A percentile compares a stretch with the other conserved stretches of the same genome.
Conservation (phyloP, 2,329 filamentous ascomycete genomes). For the Pezicula carpinea region DNA sequence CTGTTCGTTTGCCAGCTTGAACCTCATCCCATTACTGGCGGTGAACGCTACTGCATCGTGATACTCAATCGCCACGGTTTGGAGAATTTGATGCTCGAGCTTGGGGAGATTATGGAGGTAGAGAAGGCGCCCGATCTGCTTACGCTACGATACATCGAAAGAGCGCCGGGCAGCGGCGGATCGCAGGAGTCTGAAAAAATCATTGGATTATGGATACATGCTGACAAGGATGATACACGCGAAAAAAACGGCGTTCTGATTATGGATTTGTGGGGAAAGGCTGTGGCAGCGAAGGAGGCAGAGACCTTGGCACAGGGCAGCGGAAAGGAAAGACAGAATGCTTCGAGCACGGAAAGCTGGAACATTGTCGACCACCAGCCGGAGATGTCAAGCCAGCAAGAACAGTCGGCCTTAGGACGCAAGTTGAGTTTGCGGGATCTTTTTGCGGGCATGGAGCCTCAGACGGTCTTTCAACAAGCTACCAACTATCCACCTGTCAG, state of each 20-base stretch:
- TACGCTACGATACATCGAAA: slow-evolving; percentile 18
- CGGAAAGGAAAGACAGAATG: neutral
- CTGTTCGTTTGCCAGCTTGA: slow-evolving; percentile 76
- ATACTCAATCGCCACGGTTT: slow-evolving; percentile 69
- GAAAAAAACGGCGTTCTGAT: slow-evolving; percentile 10
- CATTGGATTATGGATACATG: slow-evolving; percentile 50
- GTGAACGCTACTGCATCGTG: slow-evolving; percentile 53
- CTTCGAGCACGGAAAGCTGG: slow-evolving; percentile 1
- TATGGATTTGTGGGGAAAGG: slow-evolving; percentile 10
- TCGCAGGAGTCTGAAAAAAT: slow-evolving; percentile 31
- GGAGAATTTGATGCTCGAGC: slow-evolving; percentile 64
- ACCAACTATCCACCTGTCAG: too few relatives aligned
- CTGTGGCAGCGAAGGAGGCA: slow-evolving; percentile 1
- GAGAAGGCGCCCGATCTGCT: slow-evolving; percentile 49
- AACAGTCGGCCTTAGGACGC: neutral
- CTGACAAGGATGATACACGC: slow-evolving; percentile 40
- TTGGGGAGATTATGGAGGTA: slow-evolving; percentile 57
- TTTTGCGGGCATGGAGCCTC: neutral
- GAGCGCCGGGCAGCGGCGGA: slow-evolving; percentile 18
- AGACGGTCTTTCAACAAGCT: too few relatives aligned
- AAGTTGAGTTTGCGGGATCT: neutral
- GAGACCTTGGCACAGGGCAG: neutral
- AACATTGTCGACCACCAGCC: neutral
- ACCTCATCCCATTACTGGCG: slow-evolving; percentile 31
- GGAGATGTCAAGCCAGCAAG: neutral